Evolutionary conservation across 257 asterid species (phyloP).

Genomic region (Solanum verrucosum): DNA sequence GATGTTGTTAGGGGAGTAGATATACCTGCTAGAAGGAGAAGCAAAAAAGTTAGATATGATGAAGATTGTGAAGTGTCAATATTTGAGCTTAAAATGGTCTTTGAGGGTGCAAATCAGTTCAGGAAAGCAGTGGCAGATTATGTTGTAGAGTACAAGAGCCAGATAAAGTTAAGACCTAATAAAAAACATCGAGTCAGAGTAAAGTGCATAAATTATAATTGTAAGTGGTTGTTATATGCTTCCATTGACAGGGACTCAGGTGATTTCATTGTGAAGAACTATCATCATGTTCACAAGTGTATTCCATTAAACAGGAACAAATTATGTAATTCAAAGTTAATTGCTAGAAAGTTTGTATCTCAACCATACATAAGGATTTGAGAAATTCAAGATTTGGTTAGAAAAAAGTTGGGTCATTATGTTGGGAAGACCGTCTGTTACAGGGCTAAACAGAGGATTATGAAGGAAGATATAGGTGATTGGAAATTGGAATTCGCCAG

Average conservation of each 20-base stretch:
- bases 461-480: not conserved
- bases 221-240: not conserved
- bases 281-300: not conserved
- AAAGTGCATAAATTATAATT: too few species aligned
- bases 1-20: too few species aligned
- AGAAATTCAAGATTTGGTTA: too few species aligned
- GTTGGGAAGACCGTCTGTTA: not conserved
- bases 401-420: not conserved
- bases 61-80: too few species aligned
- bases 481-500: not conserved
- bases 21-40: too few species aligned
- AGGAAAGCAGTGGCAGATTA: not conserved
- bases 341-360: too few species aligned
- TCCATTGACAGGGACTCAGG: not conserved
- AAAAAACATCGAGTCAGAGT: not conserved
- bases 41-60: too few species aligned
- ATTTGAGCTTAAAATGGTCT: too few species aligned
- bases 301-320: not conserved
- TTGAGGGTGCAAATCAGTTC: not conserved
- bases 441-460: not conserved
- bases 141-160: not conserved
- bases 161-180: not conserved
- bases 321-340: too few species aligned
- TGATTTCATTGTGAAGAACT: not conserved
- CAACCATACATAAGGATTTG: too few species aligned